phyloP scores from a whole-genome alignment of 2,329 filamentous ascomycete genomes.

The Colletotrichum sp. region DNA sequence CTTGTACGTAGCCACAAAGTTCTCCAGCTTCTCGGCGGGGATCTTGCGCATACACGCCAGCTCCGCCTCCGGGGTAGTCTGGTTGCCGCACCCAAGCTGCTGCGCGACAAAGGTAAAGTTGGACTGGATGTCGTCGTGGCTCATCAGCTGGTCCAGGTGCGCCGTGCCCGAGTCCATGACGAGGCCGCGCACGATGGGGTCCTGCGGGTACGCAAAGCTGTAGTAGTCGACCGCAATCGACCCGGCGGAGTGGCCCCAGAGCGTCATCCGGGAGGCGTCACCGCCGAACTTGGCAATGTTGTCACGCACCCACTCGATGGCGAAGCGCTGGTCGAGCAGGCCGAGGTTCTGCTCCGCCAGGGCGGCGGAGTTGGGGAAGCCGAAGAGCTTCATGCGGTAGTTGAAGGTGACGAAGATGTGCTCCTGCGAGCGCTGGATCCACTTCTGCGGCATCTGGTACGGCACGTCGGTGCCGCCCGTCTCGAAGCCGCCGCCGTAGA shows the following conservation, averaged over 20 bases:
- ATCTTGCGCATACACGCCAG: slow-evolving; percentile 43
- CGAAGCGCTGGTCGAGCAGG: slow-evolving; percentile 57
- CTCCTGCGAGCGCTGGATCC: slow-evolving; percentile 30
- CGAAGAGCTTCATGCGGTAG: slow-evolving; percentile 34
- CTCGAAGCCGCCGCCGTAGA: slow-evolving; percentile 32
- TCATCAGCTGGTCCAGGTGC: slow-evolving; percentile 31
- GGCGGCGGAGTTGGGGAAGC: slow-evolving; percentile 32
- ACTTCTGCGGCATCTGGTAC: slow-evolving; percentile 29
- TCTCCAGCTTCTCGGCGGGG: slow-evolving; percentile 34
- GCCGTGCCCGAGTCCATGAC: slow-evolving; percentile 41
- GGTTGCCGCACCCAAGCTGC: slow-evolving; percentile 38
- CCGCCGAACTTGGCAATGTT: slow-evolving; percentile 59
- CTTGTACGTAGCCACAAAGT: slow-evolving; percentile 30
- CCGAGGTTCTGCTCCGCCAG: slow-evolving; percentile 48
- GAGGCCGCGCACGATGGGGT: slow-evolving; percentile 44
- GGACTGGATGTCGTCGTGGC: slow-evolving; percentile 34
- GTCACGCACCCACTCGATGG: slow-evolving; percentile 54
- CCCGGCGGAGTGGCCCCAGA: slow-evolving; percentile 55
- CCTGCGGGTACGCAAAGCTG: slow-evolving; percentile 43
- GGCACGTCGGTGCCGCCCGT: slow-evolving; percentile 30
- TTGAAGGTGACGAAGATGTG: slow-evolving; percentile 35
- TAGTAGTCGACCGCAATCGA: slow-evolving; percentile 40
- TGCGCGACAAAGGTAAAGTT: slow-evolving; percentile 45
- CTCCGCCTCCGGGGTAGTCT: slow-evolving; percentile 31
- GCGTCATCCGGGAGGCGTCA: slow-evolving; percentile 45